Base-by-base conservation (phyloP, 2,329 filamentous ascomycete genomes). In the Peltaster fructicola region DNA sequence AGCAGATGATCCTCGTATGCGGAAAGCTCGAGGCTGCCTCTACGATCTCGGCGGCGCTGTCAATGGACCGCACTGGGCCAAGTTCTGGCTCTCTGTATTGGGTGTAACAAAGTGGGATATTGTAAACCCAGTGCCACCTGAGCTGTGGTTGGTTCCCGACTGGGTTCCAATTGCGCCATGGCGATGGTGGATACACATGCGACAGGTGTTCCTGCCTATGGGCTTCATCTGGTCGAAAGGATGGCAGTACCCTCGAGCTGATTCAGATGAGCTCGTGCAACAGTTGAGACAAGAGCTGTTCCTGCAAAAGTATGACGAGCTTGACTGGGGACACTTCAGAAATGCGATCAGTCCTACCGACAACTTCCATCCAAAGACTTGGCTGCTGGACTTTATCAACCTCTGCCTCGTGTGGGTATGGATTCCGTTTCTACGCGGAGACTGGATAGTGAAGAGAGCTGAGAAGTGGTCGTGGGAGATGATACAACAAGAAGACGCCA, bases 181-280 rank as follows among this genome's bases (percentile, higher is more conserved):
- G 42, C 32, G 39, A 14, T 48, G 43, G 43, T 46, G 72, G 81
- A 79, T 95, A 41, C 88, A 98, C 42, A 93, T 93, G 51, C 80
- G 88, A n/a, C 72, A 78, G 52, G 84, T 98, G n/a, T 92, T 85
- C 43, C 50, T 92, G 23, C 76, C 84, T 4, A 93, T 95, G 81
- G 72, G 76, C 1, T 93, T 77, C 44, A 52, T 95, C 20, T 92
- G 77, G 58, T 91, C 82, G 0, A 81, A 76, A 56, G 63, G 63
- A 34, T 93, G 80, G 71, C 65, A 63, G 14, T 76, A 75, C 36
- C 76, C 80, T 9, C 63, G 77, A 37, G 44, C 47, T 14, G 39
- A 50, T 6, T 35, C 41, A 3, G 85, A 78, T 19, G 67, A 75
- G 4, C 48, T 91, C 2, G 78, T 77, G 25, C 65, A 66, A 12